Base-by-base conservation (phyloP, 352 stramenopile species). In the Phytophthora citricola region DNA sequence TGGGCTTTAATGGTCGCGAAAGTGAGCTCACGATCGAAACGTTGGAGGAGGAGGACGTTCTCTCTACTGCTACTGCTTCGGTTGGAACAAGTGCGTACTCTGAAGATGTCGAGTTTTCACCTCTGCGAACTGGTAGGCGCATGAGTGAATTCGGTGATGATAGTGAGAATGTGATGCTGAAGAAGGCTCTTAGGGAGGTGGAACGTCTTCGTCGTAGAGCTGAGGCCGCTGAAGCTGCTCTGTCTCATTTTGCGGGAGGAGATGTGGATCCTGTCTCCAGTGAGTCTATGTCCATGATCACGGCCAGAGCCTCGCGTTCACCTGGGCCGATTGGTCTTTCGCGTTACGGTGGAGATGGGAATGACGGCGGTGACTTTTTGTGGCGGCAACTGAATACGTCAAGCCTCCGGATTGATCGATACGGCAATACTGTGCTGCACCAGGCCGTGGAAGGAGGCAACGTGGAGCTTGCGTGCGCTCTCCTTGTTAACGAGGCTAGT, bases 381-480 rank as follows among this genome's bases (percentile, higher is more conserved):
- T 78, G 69, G 65, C 48, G 47, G 5, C 70, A 69, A n/a, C n/a
- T 72, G 4, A 60, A 51, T 51, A 65, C 43, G 15, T 68, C 53
- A 17, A 78, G 32, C 15, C 52, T 82, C 5, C 61, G 61, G 32
- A 75, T 81, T 43, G 79, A 89, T 73, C 62, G 72, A 12, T 90
- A 83, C 45, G 83, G 83, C 46, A 89, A 79, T 45, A 90, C 83
- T 3, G 38, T 72, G n/a, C 43, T 91, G 43, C 83, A 91, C 17
- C 69, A 74, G 17, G 71, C 74, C 2, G 71, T 90, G 15, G 64
- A 83, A 8, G 57, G 34, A 17, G 81, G 72, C 24, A 75, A 81
- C 24, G 69, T 83, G 12, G 75, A 89, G 64, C 65, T 78, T 8
- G 73, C 78, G 15, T 85, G 83, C 26, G 70, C 79, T 26, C 63